Evolutionary conservation across 2,329 filamentous ascomycete genomes (phyloP), one percentile per base, ranked within the genome.

Genomic region (Claviceps sorghi): DNA sequence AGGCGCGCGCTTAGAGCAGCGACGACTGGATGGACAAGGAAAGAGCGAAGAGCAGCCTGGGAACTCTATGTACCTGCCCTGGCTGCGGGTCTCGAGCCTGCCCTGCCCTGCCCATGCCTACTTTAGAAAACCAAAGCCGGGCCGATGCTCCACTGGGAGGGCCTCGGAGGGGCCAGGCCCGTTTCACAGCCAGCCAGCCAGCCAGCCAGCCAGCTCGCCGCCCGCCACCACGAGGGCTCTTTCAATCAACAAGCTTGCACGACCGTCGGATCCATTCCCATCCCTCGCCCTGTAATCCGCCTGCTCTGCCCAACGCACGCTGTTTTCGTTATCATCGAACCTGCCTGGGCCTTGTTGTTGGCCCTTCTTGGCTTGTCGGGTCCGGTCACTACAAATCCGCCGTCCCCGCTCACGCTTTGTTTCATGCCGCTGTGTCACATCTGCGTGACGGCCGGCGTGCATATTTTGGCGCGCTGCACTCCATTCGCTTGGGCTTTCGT

Each of bases 1-100:
- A 48, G 41, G 52, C 52, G 52, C 52, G 52, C 52, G 52, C 52
- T 53, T 53, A 50, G 52, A 53, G 29, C 5, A 30, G 4, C 13
- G 30, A 32, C 13, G 26, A 15, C 26, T 7, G 26, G 26, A 22
- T n/a, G 13, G 7, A 21, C 15, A 32, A 30, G 36, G 48, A 49
- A 29, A 30, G 47, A 19, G 47, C 34, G 30, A 10, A 9, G 41
- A 19, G 41, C 41, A 26, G n/a, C n/a, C n/a, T n/a, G n/a, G n/a
- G n/a, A n/a, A n/a, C n/a, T n/a, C n/a, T n/a, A n/a, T n/a, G n/a
- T n/a, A n/a, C n/a, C n/a, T n/a, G n/a, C n/a, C n/a, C n/a, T n/a
- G n/a, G n/a, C n/a, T n/a, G n/a, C n/a, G n/a, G n/a, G n/a, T n/a
- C n/a, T n/a, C n/a, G n/a, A n/a, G n/a, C n/a, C n/a, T n/a, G n/a